These are phyloP conservation scores for Paracamarosporium sp. DNA, from an alignment of 2,329 filamentous ascomycete genomes.

Conservation along the genomic window DNA sequence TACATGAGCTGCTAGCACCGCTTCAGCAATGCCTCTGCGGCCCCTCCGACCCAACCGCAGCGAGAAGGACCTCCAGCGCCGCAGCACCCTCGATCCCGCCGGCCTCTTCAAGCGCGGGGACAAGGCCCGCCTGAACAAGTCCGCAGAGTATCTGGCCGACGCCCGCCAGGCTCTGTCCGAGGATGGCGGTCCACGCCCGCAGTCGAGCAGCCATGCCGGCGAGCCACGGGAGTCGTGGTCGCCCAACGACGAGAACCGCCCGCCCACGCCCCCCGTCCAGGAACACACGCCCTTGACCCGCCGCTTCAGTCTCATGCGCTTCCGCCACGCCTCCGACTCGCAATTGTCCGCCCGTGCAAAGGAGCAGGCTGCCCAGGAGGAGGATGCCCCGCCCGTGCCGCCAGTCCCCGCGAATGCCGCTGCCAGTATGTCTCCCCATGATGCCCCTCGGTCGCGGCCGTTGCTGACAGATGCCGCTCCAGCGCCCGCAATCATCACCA, in stretches of 20 bases:
- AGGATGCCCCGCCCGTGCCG: constrained; percentile 58
- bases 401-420: constrained; percentile 40
- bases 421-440: constrained; percentile 20
- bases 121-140: constrained; percentile 29
- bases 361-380: constrained; percentile 71
- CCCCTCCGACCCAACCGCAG: constrained; percentile 46
- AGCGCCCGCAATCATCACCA: constrained; percentile 82
- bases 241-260: constrained; percentile 24
- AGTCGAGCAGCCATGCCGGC: constrained; percentile 25
- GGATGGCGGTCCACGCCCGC: constrained; percentile 39
- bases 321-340: constrained; percentile 91
- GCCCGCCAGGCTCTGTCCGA: constrained; percentile 39
- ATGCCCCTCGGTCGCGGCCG: constrained; percentile 5
- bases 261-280: constrained; percentile 41
- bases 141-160: constrained; percentile 32
- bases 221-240: constrained; percentile 24
- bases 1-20: constrained; percentile 43
- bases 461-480: constrained; percentile 31
- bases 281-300: constrained; percentile 50
- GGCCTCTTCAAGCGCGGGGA: constrained; percentile 45
- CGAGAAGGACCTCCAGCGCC: constrained; percentile 51
- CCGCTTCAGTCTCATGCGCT: constrained; percentile 74
- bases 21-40: constrained; percentile 48
- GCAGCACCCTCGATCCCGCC: constrained; percentile 52
- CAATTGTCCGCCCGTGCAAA: constrained; percentile 81